A percentile compares a stretch with the other conserved stretches of the same genome.
phyloP scores from a whole-genome alignment of 2,329 filamentous ascomycete genomes.

The Bipolaris victoriae region DNA sequence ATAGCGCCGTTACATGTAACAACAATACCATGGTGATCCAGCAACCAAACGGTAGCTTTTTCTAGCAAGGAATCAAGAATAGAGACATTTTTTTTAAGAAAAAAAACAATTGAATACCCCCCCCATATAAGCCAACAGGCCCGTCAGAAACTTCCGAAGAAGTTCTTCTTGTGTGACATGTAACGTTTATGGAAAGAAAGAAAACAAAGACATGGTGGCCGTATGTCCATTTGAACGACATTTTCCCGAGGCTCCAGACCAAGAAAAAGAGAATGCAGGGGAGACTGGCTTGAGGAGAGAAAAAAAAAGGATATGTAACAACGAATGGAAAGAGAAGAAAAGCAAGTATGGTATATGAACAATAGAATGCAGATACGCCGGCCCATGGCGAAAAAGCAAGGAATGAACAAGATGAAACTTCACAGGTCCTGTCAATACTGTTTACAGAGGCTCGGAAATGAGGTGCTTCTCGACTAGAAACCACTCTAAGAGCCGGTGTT shows the following conservation, averaged over 20 bases:
- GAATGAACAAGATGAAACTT: slow-evolving; percentile 9
- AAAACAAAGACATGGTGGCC: neutral
- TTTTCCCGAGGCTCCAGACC: neutral
- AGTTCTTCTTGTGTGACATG: neutral
- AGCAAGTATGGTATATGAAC: slow-evolving; percentile 33
- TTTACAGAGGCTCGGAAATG: slow-evolving; percentile 5
- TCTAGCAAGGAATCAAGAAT: neutral
- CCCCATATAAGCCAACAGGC: neutral
- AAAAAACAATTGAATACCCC: neutral
- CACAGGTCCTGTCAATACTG: slow-evolving; percentile 7
- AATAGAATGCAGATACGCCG: slow-evolving; percentile 28
- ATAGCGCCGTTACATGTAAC: slow-evolving; percentile 1
- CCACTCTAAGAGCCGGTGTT: slow-evolving; percentile 15
- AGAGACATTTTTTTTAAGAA: neutral
- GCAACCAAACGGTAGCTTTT: neutral
- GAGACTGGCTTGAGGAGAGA: neutral
- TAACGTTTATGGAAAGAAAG: neutral
- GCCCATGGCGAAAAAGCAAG: slow-evolving; percentile 14
- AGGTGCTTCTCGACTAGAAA: slow-evolving; percentile 5
- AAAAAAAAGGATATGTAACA: slow-evolving; percentile 11
- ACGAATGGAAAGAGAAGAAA: slow-evolving; percentile 5
- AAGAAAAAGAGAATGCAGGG: neutral
- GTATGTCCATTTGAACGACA: neutral
- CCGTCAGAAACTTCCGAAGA: neutral
- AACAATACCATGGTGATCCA: slow-evolving; percentile 1